Conservation (phyloP, 495 filamentous ascomycete genomes). For the Lasiosphaeris hirsuta region DNA sequence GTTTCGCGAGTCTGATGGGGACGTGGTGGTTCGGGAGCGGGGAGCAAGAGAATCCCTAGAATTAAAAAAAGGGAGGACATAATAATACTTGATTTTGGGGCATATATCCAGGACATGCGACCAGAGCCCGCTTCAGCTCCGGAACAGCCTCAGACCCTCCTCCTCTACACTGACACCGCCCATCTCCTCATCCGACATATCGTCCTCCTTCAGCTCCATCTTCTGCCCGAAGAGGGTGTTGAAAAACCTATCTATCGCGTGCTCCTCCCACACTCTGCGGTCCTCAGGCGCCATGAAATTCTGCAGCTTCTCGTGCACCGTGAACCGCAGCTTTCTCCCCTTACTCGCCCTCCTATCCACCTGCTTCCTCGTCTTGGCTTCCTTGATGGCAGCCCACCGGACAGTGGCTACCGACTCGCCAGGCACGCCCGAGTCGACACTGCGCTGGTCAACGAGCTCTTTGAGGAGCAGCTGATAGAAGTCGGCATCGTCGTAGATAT, state of each 20-base stretch:
- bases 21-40: background rate
- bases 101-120: background rate
- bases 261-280: conserved; percentile 67
- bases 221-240: conserved; percentile 81
- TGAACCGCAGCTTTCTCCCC: conserved; percentile 87
- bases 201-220: conserved; percentile 67
- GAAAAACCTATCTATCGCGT: conserved; percentile 83
- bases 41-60: background rate
- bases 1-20: conserved; percentile 19
- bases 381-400: conserved; percentile 64
- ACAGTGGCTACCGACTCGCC: conserved; percentile 45
- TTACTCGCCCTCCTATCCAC: conserved; percentile 95
- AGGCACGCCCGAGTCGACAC: conserved; percentile 52
- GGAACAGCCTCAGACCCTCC: conserved; percentile 73
- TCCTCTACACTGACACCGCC: conserved; percentile 58
- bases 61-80: background rate
- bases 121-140: conserved; percentile 34
- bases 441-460: conserved; percentile 84
- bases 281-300: conserved; percentile 98
- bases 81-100: background rate
- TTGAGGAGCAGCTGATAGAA: conserved; percentile 92
- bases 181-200: conserved; percentile 52
- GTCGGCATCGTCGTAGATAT: conserved; percentile 85
- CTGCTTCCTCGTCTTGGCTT: conserved; percentile 74
- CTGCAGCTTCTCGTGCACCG: conserved; percentile 92